These are phyloP conservation scores for Vigna reflexopilosa DNA, from an alignment of 306 rosid genomes.

Conservation along the genomic window DNA sequence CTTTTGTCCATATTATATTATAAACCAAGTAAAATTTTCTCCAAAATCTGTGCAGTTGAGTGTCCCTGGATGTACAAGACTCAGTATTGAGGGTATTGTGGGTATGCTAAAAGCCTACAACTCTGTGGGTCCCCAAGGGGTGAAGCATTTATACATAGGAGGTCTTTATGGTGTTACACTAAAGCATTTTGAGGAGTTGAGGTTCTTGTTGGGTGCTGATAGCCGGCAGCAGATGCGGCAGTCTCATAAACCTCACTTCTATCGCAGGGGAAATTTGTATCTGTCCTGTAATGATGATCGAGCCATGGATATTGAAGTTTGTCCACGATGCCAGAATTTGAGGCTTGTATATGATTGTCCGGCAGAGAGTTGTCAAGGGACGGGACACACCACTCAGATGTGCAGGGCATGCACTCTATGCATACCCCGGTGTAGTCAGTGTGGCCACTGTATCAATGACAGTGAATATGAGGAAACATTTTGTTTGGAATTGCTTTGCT, in stretches of 20 bases:
- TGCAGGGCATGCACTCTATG: slow-evolving; percentile 92
- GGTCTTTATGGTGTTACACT: slow-evolving; percentile 80
- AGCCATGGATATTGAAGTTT: slow-evolving; percentile 74
- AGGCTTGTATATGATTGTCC: slow-evolving; percentile 96
- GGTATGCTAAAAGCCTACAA: slow-evolving; percentile 66
- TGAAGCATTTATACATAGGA: slow-evolving; percentile 84
- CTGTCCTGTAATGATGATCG: slow-evolving; percentile 75
- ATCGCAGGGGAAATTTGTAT: slow-evolving; percentile 68
- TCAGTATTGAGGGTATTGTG: slow-evolving; percentile 81
- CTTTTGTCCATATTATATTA: slow-evolving; percentile 7
- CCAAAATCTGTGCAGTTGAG: slow-evolving; percentile 62
- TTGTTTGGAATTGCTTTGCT: slow-evolving; percentile 80
- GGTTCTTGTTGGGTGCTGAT: slow-evolving; percentile 67
- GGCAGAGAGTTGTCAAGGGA: slow-evolving; percentile 66
- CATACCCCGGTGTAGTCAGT: slow-evolving; percentile 76
- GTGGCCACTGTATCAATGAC: slow-evolving; percentile 83
- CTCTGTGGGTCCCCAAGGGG: slow-evolving; percentile 59
- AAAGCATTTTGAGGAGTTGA: slow-evolving; percentile 75
- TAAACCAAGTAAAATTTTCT: slow-evolving; percentile 31
- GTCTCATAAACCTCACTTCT: slow-evolving; percentile 67
- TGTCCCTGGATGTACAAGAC: slow-evolving; percentile 92
- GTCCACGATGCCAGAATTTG: slow-evolving; percentile 80
- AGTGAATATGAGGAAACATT: slow-evolving; percentile 90
- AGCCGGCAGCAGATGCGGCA: slow-evolving; percentile 54
- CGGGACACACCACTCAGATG: slow-evolving; percentile 51